phyloP scores from a whole-genome alignment of 805 yeast genomes.

The Lipomyces sp. region DNA sequence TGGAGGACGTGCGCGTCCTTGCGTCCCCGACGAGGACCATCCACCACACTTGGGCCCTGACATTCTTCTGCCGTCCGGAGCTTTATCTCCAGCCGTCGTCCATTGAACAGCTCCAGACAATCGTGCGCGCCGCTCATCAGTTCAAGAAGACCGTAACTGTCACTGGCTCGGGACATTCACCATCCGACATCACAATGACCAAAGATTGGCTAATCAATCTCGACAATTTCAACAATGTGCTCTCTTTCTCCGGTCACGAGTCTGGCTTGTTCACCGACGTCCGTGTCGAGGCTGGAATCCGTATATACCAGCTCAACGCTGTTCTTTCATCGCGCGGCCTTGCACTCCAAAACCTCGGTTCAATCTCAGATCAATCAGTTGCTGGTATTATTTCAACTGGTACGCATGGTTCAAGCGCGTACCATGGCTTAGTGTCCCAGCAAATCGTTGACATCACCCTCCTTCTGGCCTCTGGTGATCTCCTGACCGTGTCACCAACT shows the following conservation, averaged over 20 bases:
- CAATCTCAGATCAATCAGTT: slow-evolving; percentile 88
- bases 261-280: slow-evolving; percentile 81
- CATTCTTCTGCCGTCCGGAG: slow-evolving; percentile 76
- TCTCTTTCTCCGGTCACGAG: slow-evolving; percentile 53
- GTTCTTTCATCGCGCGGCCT: slow-evolving; percentile 64
- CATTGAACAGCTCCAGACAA: slow-evolving; percentile 66
- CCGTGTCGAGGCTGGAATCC: slow-evolving; percentile 91
- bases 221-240: slow-evolving; percentile 70
- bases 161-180: slow-evolving; percentile 95
- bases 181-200: slow-evolving; percentile 88
- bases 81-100: slow-evolving; percentile 77
- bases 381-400: slow-evolving; percentile 98
- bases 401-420: slow-evolving; percentile 94
- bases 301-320: slow-evolving; percentile 75
- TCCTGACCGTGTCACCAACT: slow-evolving; percentile 66
- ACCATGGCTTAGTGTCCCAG: slow-evolving; percentile 86
- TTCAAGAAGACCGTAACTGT: slow-evolving; percentile 71
- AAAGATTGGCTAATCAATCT: slow-evolving; percentile 85
- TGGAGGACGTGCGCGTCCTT: slow-evolving; percentile 39
- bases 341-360: slow-evolving; percentile 89
- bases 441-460: slow-evolving; percentile 80
- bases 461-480: slow-evolving; percentile 75
- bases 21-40: slow-evolving; percentile 49
- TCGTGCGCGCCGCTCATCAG: slow-evolving; percentile 69
- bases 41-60: slow-evolving; percentile 89